Evolutionary conservation across 495 filamentous ascomycete species (phyloP), one percentile per base, ranked within the genome.

Genomic region (Trichoderma gamsii): DNA sequence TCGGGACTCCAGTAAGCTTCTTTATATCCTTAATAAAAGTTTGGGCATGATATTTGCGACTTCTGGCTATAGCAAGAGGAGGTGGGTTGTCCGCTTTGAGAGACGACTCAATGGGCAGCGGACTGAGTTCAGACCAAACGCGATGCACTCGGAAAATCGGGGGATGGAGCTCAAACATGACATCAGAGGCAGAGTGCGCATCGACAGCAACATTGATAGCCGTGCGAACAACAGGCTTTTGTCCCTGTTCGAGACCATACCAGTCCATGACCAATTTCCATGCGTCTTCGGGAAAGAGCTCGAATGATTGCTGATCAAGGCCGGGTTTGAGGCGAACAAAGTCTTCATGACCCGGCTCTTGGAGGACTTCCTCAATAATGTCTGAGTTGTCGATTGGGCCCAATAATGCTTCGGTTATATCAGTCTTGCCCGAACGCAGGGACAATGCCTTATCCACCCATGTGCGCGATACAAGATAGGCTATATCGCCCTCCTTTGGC

Each of bases 301-400:
- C 86, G 70, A 90, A 96, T 69, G 94, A 86, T 41, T 90, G 86
- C 2, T 77, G 75, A 32, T 87, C 81, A 64, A 90, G 77, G n/a
- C 89, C 91, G 8, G 84, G 89, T 69, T 89, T 90, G 51, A 99
- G 77, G 11, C 92, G 89, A 21, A 96, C 85, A 71, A 92, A 97
- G 2, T 81, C 78, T 16, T 89, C 73, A 15, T 74, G 76, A 13
- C 68, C 71, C n/a, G 74, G 72, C 68, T 84, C 80, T 29, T 75
- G 76, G 69, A 85, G 79, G 21, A 83, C 77, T 67, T 81, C 75
- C 41, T 78, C 72, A 63, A 85, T 83, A 68, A 89, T 85, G 71
- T 92, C 90, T 6, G 90, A 86, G 74, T 97, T 98, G 78, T 97
- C 92, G 38, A 98, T 87, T 0, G 91, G 91, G 3, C 92, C 93